phyloP scores from a whole-genome alignment of 352 stramenopile species.

The Elongisporangium prolatum region DNA sequence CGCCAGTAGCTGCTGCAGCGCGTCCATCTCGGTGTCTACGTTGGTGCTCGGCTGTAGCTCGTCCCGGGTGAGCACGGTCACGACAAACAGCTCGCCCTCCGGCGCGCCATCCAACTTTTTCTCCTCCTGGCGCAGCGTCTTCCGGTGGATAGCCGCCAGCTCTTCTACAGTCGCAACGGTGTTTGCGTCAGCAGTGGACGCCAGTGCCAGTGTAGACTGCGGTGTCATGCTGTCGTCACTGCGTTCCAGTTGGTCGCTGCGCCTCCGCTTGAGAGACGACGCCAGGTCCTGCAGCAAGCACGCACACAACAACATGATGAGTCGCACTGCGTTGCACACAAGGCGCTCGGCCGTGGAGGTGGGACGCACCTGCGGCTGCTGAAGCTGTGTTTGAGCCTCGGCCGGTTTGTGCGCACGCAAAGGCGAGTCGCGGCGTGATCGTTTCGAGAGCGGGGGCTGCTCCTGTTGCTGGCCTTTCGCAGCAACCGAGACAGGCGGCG shows the following conservation, averaged over 20 bases:
- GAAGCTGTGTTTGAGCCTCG: background rate
- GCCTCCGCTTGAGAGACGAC: background rate
- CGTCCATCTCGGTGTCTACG: conserved; percentile 18
- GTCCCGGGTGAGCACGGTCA: conserved; percentile 37
- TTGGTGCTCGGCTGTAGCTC: conserved; percentile 40
- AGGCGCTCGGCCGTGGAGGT: background rate
- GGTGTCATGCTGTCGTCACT: background rate
- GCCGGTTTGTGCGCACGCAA: background rate
- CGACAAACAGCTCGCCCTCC: conserved; percentile 52
- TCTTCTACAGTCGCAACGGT: background rate
- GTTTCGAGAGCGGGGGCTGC: background rate
- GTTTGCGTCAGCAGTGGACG: background rate
- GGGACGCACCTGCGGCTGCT: background rate
- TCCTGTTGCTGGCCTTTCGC: background rate
- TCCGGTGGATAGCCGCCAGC: conserved; percentile 5
- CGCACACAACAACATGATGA: background rate
- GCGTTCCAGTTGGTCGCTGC: background rate
- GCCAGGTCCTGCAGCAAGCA: background rate
- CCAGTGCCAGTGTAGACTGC: background rate
- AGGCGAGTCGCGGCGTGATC: background rate
- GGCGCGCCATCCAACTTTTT: conserved; percentile 41
- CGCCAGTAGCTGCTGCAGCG: conserved; percentile 29
- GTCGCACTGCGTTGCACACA: background rate
- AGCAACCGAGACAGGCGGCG: background rate
- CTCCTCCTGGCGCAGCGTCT: conserved; percentile 21